Evolutionary conservation across 306 rosid species (phyloP).

Genomic region (Sphenostylis stenocarpa): DNA sequence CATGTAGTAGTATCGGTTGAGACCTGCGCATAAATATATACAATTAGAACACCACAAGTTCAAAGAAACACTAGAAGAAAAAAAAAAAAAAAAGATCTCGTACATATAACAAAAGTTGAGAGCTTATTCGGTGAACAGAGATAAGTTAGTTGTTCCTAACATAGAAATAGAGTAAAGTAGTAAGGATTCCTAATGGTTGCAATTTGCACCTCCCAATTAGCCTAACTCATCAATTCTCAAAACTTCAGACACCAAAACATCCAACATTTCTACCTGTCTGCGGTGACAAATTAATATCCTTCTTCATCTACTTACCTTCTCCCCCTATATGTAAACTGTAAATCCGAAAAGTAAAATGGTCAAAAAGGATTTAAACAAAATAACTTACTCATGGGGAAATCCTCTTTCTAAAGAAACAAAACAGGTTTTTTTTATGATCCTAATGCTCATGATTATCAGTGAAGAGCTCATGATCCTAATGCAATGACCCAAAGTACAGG

Average conservation of each 20-base stretch:
- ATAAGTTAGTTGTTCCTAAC: not conserved
- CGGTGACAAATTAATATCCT: not conserved
- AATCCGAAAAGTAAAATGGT: not conserved
- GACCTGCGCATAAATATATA: conserved; percentile 51
- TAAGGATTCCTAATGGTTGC: not conserved
- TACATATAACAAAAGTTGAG: not conserved
- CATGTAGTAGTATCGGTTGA: conserved; percentile 74
- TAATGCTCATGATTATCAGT: not conserved
- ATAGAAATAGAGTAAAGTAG: not conserved
- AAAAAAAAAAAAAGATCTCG: not conserved
- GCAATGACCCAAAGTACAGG: not conserved
- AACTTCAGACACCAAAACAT: not conserved
- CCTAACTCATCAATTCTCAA: not conserved
- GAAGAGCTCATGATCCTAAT: not conserved
- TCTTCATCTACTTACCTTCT: not conserved
- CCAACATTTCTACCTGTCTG: not conserved
- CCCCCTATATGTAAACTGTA: not conserved
- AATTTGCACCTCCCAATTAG: not conserved
- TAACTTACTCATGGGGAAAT: not conserved
- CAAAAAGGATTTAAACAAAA: not conserved
- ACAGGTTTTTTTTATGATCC: not conserved
- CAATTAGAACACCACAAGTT: conserved; percentile 14
- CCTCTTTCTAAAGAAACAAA: not conserved
- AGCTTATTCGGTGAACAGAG: conserved; percentile 3
- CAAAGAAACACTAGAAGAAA: not conserved